phyloP scores from a whole-genome alignment of 208 protist species.

The Trypanosomatidae sp. region DNA sequence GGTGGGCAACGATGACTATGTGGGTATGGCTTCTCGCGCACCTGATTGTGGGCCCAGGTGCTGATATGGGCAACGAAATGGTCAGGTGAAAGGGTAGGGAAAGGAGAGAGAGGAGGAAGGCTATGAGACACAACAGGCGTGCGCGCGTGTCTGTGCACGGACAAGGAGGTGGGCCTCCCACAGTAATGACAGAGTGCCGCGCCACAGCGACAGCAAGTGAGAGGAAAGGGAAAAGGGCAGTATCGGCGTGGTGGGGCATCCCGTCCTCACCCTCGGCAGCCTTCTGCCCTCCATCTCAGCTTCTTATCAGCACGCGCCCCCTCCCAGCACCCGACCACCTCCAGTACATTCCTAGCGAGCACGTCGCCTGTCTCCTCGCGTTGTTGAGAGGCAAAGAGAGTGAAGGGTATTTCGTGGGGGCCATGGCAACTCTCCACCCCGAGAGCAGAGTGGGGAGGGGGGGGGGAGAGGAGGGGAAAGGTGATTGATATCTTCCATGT shows the following conservation, averaged over 20 bases:
- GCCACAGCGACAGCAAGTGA: slow-evolving; percentile 5
- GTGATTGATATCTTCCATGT: neutral
- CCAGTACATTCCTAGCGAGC: neutral
- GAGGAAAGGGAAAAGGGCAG: neutral
- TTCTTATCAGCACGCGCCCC: no score
- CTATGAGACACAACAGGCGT: neutral
- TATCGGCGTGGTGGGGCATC: neutral
- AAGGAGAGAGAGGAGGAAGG: neutral
- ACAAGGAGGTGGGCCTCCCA: neutral
- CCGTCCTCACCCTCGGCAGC: neutral
- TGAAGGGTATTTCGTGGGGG: neutral
- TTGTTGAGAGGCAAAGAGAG: neutral
- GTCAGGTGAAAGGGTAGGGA: neutral
- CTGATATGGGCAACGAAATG: slow-evolving; percentile 1
- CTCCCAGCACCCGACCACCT: neutral
- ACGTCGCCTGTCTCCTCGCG: neutral
- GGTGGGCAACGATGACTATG: neutral
- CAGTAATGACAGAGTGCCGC: slow-evolving; percentile 4
- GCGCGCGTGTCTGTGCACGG: neutral
- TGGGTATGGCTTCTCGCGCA: neutral
- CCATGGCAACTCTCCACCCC: no score
- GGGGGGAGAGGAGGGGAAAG: neutral
- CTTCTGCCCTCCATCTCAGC: neutral
- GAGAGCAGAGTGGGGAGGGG: neutral
- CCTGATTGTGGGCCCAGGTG: neutral